Evolutionary conservation across 202 grass and related monocot genomes (phyloP).

Genomic region (Zizania palustris): DNA sequence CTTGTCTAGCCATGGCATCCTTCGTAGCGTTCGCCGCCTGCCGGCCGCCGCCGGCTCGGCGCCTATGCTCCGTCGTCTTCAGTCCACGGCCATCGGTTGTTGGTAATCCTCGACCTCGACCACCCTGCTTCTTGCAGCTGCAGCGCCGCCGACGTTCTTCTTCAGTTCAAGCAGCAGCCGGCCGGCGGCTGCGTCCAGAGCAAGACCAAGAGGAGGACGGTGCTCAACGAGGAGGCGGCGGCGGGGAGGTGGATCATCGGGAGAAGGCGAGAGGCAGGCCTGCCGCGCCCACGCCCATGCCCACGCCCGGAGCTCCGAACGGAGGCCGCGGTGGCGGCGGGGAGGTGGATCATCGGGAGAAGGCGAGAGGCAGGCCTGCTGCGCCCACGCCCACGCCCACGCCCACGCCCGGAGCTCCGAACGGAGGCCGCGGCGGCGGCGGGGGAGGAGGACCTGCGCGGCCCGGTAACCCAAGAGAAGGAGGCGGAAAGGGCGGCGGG

Average conservation of each 20-base stretch:
- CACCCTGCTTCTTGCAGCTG: background rate
- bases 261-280: background rate
- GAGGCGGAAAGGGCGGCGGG: background rate
- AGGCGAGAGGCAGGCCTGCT: background rate
- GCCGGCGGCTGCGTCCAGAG: background rate
- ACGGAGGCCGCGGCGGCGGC: background rate
- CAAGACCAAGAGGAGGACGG: background rate
- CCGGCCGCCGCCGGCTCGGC: background rate
- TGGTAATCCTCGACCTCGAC: background rate
- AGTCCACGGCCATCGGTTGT: background rate
- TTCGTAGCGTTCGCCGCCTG: background rate
- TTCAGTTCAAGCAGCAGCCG: background rate
- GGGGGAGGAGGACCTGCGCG: background rate
- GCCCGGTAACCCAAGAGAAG: background rate
- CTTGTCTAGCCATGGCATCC: background rate
- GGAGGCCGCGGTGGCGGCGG: background rate
- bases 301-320: too few relatives aligned
- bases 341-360: background rate
- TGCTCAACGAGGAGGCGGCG: background rate
- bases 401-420: background rate
- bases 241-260: background rate
- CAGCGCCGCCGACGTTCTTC: background rate
- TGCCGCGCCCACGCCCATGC: too few relatives aligned
- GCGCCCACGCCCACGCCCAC: background rate
- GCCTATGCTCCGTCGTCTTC: background rate